Base-by-base conservation (phyloP, 768 basidiomycete genomes). In the Macrocybe gigantea region DNA sequence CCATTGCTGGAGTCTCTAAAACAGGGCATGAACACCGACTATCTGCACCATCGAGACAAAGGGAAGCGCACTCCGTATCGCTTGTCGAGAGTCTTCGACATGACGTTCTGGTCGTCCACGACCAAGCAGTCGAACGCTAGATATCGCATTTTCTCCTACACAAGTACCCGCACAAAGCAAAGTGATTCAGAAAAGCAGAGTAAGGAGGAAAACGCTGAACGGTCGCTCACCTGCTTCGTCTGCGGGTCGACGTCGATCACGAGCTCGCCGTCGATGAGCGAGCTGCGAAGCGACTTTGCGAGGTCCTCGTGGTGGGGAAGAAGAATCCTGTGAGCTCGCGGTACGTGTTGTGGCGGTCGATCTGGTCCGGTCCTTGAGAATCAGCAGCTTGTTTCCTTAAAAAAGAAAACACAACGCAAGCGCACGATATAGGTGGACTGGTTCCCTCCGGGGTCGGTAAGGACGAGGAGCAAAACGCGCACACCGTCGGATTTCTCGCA, bases 401-500 rank as follows among this genome's bases (percentile, higher is more conserved):
- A 36, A 30, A 11, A 22, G 30, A 7, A 9, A 50, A 33, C 45
- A 39, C 36, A 49, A 46, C 34, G 44, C 38, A 67, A 86, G 54
- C 22, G 22, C 55, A 95, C 96, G 30, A 97, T 74, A 67, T 81
- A 96, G 3, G 87, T 79, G 36, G 61, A 63, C 63, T 88, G 86
- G 42, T 67, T 73, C 54, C 71, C 70, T 45, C 75, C 56, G 33
- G 64, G 55, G 70, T 86, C 73, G 44, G 84, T 77, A 63, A 77
- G 71, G 43, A 98, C 77, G 49, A 95, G 69, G 44, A 98, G 79
- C 30, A 99, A 72, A 36, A 98, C 89, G 33, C 96, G 82, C 44
- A 99, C 63, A 9, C 96, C 96, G 61, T 98, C 96, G 9, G 92
- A 95, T 72, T 98, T 98, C 72, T 99, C 96, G 69, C 93, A 96